Evolutionary conservation across 768 basidiomycete genomes (phyloP).

Genomic region (Mycena latifolia): DNA sequence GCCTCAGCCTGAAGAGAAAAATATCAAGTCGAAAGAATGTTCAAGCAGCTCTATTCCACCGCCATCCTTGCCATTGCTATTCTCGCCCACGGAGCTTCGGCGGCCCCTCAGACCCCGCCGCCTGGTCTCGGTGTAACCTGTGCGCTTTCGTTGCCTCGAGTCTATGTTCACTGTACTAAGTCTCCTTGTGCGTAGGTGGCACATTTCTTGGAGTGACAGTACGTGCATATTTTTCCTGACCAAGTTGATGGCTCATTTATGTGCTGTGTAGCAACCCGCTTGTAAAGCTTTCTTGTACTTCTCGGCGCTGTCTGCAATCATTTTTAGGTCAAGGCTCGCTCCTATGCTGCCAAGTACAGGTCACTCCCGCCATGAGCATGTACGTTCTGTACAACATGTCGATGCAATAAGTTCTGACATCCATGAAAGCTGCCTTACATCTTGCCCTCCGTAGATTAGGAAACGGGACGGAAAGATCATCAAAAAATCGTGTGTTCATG

Average conservation of each 20-base stretch:
- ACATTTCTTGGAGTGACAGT: slow-evolving; percentile 18
- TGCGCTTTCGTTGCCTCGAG: background rate
- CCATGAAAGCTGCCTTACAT: slow-evolving; percentile 16
- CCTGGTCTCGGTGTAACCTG: slow-evolving; percentile 9
- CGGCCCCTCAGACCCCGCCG: slow-evolving; percentile 17
- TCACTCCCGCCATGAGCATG: slow-evolving; percentile 7
- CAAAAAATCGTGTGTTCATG: background rate
- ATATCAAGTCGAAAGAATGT: slow-evolving; percentile 2
- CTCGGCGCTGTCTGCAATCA: background rate
- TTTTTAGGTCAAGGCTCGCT: slow-evolving; percentile 7
- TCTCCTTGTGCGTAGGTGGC: slow-evolving; percentile 1
- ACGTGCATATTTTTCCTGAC: background rate
- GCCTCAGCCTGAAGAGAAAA: background rate
- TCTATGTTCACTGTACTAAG: background rate
- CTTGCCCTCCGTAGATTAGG: background rate
- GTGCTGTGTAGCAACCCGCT: background rate
- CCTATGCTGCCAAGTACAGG: slow-evolving; percentile 21
- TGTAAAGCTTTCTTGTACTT: background rate
- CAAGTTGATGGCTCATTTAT: background rate
- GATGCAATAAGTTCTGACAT: background rate
- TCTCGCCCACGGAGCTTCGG: slow-evolving; percentile 10
- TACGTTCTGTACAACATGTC: background rate
- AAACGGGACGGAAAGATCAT: background rate
- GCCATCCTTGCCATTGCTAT: slow-evolving; percentile 9
- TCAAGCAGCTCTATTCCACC: slow-evolving; percentile 14